Conservation (phyloP, 2,329 filamentous ascomycete genomes). For the Teratosphaeriaceae sp. region DNA sequence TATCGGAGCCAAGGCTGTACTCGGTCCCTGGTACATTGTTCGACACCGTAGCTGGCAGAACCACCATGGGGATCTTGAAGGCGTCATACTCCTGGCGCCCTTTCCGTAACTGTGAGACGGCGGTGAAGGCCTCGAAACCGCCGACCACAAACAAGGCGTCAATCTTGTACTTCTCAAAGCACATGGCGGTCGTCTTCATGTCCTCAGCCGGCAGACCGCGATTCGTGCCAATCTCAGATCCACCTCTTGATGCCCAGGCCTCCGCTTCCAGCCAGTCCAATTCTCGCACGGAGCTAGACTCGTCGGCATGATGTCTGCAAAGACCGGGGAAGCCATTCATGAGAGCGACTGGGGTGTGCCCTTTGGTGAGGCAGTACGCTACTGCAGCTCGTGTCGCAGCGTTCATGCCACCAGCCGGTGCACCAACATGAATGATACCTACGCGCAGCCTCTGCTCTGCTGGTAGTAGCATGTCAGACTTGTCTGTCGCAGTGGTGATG, state of each 20-base stretch:
- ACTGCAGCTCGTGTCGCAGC: constrained; percentile 89
- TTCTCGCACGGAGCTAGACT: constrained; percentile 76
- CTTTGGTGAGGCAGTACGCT: constrained; percentile 82
- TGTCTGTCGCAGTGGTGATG: constrained; percentile 78
- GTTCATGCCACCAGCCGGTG: constrained; percentile 97
- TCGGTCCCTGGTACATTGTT: constrained; percentile 98
- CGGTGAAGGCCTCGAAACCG: constrained; percentile 94
- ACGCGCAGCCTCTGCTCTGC: constrained; percentile 80
- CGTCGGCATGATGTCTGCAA: constrained; percentile 79
- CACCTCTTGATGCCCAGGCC: constrained; percentile 90
- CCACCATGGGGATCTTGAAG: constrained; percentile 85
- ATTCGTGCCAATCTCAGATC: constrained; percentile 97
- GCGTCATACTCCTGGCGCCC: constrained; percentile 71
- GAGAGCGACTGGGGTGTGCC: constrained; percentile 88
- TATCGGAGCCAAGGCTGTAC: constrained; percentile 94
- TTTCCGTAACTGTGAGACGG: constrained; percentile 78
- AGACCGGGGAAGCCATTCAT: constrained; percentile 97
- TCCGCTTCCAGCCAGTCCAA: constrained; percentile 94
- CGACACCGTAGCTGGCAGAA: constrained; percentile 93
- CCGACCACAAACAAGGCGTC: constrained; percentile 84
- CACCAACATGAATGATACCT: constrained; percentile 94
- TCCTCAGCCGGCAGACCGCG: constrained; percentile 85
- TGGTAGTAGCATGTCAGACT: constrained; percentile 62
- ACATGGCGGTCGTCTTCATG: constrained; percentile 71
- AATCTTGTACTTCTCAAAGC: constrained; percentile 81